Percentiles rank a stretch among this genome's conserved stretches.
Evolutionary conservation across 345 rosid species (phyloP).

Genomic region (Populus simonii): DNA sequence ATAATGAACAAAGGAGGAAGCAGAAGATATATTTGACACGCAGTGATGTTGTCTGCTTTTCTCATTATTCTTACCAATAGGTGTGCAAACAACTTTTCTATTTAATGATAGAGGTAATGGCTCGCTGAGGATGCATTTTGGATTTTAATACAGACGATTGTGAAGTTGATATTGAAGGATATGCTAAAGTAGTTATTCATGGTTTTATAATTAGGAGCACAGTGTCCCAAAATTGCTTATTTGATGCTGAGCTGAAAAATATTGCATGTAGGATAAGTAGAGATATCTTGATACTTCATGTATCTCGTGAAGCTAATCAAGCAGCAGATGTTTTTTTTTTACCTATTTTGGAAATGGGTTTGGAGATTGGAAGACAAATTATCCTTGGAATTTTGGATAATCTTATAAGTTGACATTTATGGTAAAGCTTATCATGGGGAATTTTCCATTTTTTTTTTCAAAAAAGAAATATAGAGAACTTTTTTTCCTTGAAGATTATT

Average conservation of each 20-base stretch:
- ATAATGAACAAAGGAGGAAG: neutral
- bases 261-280: neutral
- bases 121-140: neutral
- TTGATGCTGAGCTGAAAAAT: no score
- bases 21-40: neutral
- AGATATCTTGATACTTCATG: neutral
- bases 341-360: neutral
- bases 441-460: neutral
- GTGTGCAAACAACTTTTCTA: neutral
- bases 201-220: no score
- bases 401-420: no score
- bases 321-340: neutral
- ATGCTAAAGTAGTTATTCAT: neutral
- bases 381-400: neutral
- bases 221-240: no score
- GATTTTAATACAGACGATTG: neutral
- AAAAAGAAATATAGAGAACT: neutral
- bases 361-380: neutral
- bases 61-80: neutral
- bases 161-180: neutral
- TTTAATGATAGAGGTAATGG: slow-evolving; percentile 2
- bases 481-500: neutral
- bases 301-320: neutral
- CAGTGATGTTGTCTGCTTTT: neutral
- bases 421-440: neutral